Evolutionary conservation across 306 rosid species (phyloP).

Genomic region (Hylodesmum podocarpum): DNA sequence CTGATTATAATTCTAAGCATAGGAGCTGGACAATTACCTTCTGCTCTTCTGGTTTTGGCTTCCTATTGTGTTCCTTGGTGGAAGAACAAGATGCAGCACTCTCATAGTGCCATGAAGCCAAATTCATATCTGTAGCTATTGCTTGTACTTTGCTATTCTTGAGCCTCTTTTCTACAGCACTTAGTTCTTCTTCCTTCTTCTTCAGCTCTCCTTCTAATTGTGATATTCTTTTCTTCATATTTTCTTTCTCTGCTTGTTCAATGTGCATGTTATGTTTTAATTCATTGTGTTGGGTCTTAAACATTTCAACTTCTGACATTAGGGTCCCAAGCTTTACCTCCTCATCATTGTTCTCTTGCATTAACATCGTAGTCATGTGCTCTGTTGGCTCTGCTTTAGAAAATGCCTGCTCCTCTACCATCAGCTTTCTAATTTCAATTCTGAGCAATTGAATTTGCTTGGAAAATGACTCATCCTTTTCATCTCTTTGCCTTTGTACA

Average conservation of each 20-base stretch:
- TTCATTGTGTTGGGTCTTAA: conserved; percentile 51
- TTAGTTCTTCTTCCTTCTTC: conserved; percentile 55
- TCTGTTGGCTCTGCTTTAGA: conserved; percentile 40
- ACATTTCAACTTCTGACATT: conserved; percentile 52
- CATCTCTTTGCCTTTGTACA: conserved; percentile 45
- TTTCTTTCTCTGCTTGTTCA: conserved; percentile 62
- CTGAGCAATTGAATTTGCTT: conserved; percentile 63
- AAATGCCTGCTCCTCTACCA: conserved; percentile 39
- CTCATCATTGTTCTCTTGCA: conserved; percentile 27
- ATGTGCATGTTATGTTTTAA: conserved; percentile 39
- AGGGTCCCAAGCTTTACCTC: conserved; percentile 42
- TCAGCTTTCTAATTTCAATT: conserved; percentile 56
- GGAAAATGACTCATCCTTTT: conserved; percentile 55
- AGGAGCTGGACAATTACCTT: conserved; percentile 45
- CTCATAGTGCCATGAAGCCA: conserved; percentile 36
- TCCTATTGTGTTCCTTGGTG: conserved; percentile 30
- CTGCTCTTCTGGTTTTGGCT: conserved; percentile 39
- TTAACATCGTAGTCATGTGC: conserved; percentile 22
- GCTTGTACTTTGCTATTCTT: conserved; percentile 44
- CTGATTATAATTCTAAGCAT: not conserved
- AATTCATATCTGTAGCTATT: conserved; percentile 29
- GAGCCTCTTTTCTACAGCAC: conserved; percentile 51
- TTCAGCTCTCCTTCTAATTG: conserved; percentile 61
- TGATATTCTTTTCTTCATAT: conserved; percentile 51
- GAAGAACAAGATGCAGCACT: conserved; percentile 14